Conservation (phyloP, 164 flowering plant species). For the Berberis vulgaris region DNA sequence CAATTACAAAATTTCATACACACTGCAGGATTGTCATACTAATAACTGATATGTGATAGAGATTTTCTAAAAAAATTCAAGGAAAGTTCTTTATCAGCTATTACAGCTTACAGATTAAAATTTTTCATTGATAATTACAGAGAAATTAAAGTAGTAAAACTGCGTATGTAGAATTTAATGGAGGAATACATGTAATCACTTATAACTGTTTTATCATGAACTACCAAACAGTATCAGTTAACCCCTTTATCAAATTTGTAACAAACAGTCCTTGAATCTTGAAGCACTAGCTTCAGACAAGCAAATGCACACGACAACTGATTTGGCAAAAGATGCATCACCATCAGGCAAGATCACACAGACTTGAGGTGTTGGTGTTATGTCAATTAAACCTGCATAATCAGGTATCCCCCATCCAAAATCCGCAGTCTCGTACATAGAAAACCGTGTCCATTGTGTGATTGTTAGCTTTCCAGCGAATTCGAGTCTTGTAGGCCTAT, state of each 20-base stretch:
- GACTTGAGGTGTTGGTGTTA: slow-evolving; percentile 82
- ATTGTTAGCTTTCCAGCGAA: slow-evolving; percentile 78
- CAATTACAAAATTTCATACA: too few species aligned
- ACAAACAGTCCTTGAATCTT: slow-evolving; percentile 40
- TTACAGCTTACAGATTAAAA: too few species aligned
- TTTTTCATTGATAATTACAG: too few species aligned
- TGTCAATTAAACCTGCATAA: slow-evolving; percentile 75
- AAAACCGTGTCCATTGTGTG: slow-evolving; percentile 88
- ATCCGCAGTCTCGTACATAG: slow-evolving; percentile 64
- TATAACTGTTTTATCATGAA: not conserved
- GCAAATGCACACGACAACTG: slow-evolving; percentile 72
- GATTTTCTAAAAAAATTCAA: too few species aligned
- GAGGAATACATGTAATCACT: too few species aligned
- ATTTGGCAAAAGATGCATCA: slow-evolving; percentile 20
- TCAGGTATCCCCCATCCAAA: slow-evolving; percentile 80
- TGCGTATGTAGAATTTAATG: too few species aligned
- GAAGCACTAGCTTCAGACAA: slow-evolving; percentile 55
- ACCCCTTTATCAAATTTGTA: slow-evolving; percentile 4
- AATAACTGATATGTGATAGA: too few species aligned
- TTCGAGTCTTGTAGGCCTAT: slow-evolving; percentile 60
- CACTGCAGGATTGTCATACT: too few species aligned
- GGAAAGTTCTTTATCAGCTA: too few species aligned
- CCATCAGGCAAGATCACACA: slow-evolving; percentile 69
- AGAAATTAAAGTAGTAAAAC: too few species aligned
- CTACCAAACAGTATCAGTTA: not conserved